A percentile compares a stretch with the other conserved stretches of the same genome.
phyloP scores from a whole-genome alignment of 2,329 filamentous ascomycete genomes.

The Microsporum ferrugineum region DNA sequence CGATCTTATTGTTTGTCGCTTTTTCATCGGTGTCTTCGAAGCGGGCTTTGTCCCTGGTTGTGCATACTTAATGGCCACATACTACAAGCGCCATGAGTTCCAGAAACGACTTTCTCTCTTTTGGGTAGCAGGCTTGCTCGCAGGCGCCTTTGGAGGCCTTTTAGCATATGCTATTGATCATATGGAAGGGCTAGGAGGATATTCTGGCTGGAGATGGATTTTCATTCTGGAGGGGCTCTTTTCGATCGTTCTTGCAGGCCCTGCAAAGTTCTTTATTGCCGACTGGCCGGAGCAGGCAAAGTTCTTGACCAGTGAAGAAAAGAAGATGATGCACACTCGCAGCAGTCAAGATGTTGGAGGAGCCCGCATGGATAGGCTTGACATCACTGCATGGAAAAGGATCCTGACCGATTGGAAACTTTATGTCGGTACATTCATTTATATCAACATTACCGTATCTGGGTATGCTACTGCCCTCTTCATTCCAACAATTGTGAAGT shows the following conservation, averaged over 20 bases:
- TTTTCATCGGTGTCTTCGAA: slow-evolving; percentile 43
- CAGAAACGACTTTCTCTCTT: slow-evolving; percentile 50
- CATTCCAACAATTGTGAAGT: slow-evolving; percentile 8
- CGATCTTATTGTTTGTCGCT: slow-evolving; percentile 38
- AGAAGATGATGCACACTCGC: slow-evolving; percentile 18
- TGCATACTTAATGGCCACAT: slow-evolving; percentile 50
- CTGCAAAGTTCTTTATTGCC: slow-evolving; percentile 21
- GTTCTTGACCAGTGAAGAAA: slow-evolving; percentile 23
- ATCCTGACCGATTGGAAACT: slow-evolving; percentile 27
- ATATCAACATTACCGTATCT: slow-evolving; percentile 37
- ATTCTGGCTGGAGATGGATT: slow-evolving; percentile 25
- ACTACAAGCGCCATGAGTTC: slow-evolving; percentile 50
- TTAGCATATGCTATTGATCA: slow-evolving; percentile 37
- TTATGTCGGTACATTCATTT: slow-evolving; percentile 23
- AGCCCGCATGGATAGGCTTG: slow-evolving; percentile 22
- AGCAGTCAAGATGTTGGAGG: slow-evolving; percentile 18
- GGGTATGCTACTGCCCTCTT: slow-evolving; percentile 20
- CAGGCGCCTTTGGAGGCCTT: slow-evolving; percentile 51
- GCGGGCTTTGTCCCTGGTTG: slow-evolving; percentile 45
- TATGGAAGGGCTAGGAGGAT: slow-evolving; percentile 22
- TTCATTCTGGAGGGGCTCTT: slow-evolving; percentile 29
- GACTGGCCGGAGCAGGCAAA: slow-evolving; percentile 26
- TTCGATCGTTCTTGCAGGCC: slow-evolving; percentile 20
- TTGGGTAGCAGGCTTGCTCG: slow-evolving; percentile 47
- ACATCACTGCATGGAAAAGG: slow-evolving; percentile 19